Evolutionary conservation across 179 eudicot genomes (phyloP), one percentile per base, ranked within the genome.

Genomic region (Carnegiea gigantea): DNA sequence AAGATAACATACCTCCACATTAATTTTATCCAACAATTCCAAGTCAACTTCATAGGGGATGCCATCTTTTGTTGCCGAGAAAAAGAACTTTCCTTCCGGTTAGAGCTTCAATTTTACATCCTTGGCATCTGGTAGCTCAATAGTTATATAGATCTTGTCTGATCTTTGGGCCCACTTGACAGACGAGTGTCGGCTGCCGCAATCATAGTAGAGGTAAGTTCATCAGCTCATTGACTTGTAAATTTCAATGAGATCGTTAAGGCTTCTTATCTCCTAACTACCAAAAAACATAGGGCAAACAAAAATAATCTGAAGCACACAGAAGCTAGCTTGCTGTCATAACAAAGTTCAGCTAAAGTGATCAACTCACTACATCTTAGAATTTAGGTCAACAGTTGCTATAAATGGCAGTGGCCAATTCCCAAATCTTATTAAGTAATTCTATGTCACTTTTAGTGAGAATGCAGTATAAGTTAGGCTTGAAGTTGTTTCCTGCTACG

Each of bases 81-180:
- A 92, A 76, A 64, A 74, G 85, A 93, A 92, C 46, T 85, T 90
- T 10, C 97, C 97, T 64, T 89, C 94, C 17, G 93, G 97, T 77
- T 92, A 93, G 43, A 93, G 86, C 81, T 92, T 93, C 24, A 90
- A 81, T 80, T 92, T 92, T 38, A 92, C 91, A 82, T 92, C 91
- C 78, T 92, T 89, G 24, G 95, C 97, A 84, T 92, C 93, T 9
- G 97, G 97, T 24, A 92, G 81, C 57, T 92, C 93, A 65, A 92
- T 77, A 8, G 97, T 93, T 75, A 93, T 82, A 79, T 83, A 93
- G 43, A 93, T 12, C 79, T 84, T 84, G 77, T 93, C 95, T 48
- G 92, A 82, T 57, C 92, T 89, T 83, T 92, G 93, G 7, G 97
- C 93, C 95, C 95, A 93, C 85, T 89, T 89, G 6, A 93, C 91